phyloP scores from a whole-genome alignment of 495 filamentous ascomycete genomes.

The Podospora pseudopauciseta region DNA sequence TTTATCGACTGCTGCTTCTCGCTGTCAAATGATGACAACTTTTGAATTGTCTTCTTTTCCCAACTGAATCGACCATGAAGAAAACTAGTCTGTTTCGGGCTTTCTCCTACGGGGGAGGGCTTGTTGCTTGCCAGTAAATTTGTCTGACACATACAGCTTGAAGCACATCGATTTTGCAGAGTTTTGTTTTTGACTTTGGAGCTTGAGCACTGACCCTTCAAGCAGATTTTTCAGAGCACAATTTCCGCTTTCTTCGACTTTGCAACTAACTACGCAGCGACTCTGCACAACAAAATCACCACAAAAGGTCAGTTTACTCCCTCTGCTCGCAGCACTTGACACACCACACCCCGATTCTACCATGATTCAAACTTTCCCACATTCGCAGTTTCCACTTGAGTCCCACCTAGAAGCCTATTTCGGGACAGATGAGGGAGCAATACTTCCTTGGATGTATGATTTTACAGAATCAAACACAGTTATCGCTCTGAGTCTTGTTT shows the following conservation, averaged over 20 bases:
- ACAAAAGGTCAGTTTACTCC: constrained; percentile 25
- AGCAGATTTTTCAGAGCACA: constrained; percentile 13
- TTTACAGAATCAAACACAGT: constrained; percentile 18
- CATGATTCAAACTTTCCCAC: constrained; percentile 54
- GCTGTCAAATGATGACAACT: constrained; percentile 76
- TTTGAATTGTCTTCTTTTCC: constrained; percentile 82
- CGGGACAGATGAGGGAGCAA: constrained; percentile 51
- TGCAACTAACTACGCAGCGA: constrained; percentile 12
- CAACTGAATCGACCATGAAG: constrained; percentile 92
- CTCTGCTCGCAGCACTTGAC: constrained; percentile 27
- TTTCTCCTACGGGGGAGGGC: constrained; percentile 59
- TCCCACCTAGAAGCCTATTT: constrained; percentile 51
- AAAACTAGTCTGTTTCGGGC: constrained; percentile 66
- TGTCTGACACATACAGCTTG: constrained; percentile 59
- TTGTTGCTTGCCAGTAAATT: constrained; percentile 99
- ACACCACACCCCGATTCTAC: constrained; percentile 16
- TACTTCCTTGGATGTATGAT: constrained; percentile 68
- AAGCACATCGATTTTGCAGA: constrained; percentile 5
- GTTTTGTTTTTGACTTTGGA: constrained; percentile 6
- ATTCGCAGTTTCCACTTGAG: constrained; percentile 71
- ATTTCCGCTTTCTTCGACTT: constrained; percentile 5
- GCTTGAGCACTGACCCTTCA: constrained; percentile 14
- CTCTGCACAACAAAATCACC: background rate
- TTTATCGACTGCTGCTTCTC: constrained; percentile 12
- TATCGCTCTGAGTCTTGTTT: constrained; percentile 7